Evolutionary conservation across 805 yeast genomes (phyloP).

Genomic region (Wickerhamomyces ciferrii): DNA sequence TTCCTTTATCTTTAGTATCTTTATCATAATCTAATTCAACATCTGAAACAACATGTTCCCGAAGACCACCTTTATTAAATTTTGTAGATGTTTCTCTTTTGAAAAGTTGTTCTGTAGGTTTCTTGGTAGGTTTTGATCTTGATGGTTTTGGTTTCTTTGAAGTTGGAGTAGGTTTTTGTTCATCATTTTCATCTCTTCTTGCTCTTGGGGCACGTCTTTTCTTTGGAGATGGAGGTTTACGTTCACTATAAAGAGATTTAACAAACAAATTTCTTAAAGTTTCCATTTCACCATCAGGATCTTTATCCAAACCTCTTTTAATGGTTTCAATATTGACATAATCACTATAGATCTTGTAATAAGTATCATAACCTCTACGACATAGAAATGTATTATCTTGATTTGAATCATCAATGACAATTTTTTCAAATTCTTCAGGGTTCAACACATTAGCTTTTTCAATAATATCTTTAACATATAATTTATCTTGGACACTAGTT

Average conservation of each 20-base stretch:
- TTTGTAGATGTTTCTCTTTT: not conserved
- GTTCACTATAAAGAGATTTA: conserved; percentile 5
- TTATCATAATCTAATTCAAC: no score
- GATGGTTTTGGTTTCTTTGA: not conserved
- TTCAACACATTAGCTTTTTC: conserved; percentile 41
- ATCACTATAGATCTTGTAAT: conserved; percentile 19
- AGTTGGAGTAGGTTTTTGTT: not conserved
- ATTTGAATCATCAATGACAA: conserved; percentile 31
- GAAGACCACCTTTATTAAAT: not conserved
- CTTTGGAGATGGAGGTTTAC: conserved; percentile 10
- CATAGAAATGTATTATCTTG: conserved; percentile 24
- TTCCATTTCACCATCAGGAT: conserved; percentile 22
- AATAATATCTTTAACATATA: conserved; percentile 37
- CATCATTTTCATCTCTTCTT: not conserved
- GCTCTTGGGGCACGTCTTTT: not conserved
- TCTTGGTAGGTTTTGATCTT: not conserved
- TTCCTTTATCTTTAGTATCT: not conserved
- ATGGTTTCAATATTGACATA: conserved; percentile 18
- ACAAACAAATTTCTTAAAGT: conserved; percentile 16
- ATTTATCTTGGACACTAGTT: conserved; percentile 42
- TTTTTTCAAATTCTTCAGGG: conserved; percentile 26
- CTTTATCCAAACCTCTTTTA: conserved; percentile 12
- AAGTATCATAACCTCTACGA: conserved; percentile 28
- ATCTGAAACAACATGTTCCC: not conserved
- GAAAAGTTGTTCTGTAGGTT: no score